Evolutionary conservation across 2,329 filamentous ascomycete species (phyloP).

Genomic region (Hymenoscyphus fraxineus): DNA sequence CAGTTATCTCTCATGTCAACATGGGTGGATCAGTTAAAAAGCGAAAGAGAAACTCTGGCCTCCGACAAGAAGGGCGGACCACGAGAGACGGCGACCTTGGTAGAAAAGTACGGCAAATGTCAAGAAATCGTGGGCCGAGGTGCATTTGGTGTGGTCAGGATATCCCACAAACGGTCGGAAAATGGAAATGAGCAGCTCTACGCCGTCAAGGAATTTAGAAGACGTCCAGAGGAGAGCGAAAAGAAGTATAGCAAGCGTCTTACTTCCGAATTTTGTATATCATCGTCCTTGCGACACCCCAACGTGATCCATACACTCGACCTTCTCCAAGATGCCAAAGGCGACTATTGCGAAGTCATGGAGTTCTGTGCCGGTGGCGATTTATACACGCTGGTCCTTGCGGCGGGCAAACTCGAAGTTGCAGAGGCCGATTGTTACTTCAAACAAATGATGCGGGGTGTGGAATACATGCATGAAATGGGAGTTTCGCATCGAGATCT

Average conservation of each 20-base stretch:
- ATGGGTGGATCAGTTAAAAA: constrained; percentile 92
- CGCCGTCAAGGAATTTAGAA: constrained; percentile 96
- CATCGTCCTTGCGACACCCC: constrained; percentile 90
- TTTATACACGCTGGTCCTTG: constrained; percentile 86
- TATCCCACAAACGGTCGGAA: constrained; percentile 91
- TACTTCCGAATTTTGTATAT: constrained; percentile 97
- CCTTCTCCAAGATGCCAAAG: constrained; percentile 90
- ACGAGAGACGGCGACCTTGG: constrained; percentile 72
- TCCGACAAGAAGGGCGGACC: constrained; percentile 73
- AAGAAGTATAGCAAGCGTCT: constrained; percentile 98
- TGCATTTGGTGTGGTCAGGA: constrained; percentile 94
- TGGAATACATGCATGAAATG: constrained; percentile 99
- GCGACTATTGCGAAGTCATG: constrained; percentile 98
- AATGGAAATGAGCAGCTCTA: constrained; percentile 86
- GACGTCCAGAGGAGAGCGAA: constrained; percentile 86
- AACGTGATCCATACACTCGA: constrained; percentile 98
- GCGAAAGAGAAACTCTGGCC: constrained; percentile 74
- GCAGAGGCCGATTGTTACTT: constrained; percentile 96
- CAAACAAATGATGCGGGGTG: constrained; percentile 98
- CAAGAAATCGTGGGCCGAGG: constrained; percentile 95
- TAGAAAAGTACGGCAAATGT: constrained; percentile 97
- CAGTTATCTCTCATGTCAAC: constrained; percentile 90
- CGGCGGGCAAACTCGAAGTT: constrained; percentile 87
- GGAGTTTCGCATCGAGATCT: constrained; percentile 94
- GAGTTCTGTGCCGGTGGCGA: constrained; percentile 97